Evolutionary conservation across 2,329 filamentous ascomycete species (phyloP), one percentile per base, ranked within the genome.

Genomic region (Penicillium hesseltinei): DNA sequence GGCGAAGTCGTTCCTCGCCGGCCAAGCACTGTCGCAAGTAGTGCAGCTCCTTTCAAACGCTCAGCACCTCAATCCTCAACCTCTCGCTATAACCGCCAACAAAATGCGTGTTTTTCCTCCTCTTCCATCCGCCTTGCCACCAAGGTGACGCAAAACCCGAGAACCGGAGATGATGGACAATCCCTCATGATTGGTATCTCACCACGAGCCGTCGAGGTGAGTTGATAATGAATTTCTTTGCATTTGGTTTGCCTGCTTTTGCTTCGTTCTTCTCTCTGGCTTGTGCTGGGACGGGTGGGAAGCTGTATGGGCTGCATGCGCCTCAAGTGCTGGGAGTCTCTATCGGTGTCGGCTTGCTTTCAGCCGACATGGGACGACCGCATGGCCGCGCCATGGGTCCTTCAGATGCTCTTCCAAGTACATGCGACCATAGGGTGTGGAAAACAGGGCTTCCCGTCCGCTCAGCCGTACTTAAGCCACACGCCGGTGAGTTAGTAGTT

Each of bases 181-280:
- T 84, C 88, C 21, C 91, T 96, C 87, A 79, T 80, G 66, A 82
- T 99, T 25, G 88, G 88, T 53, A 96, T 97, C 60, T 95, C 92
- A 0, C 83, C 90, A 2, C 84, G 92, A 48, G 93, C 93, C 40
- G 88, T 89, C 42, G 85, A 89, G 77, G 90, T 92, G 81, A 49
- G 80, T 71, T 59, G 10, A 62, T 50, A 44, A 46, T 53, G n/a
- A 5, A 35, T 49, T 19, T 53, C 39, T 44, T 51, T 60, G 54
- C 38, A 8, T 21, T 23, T 4, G 6, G n/a, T 51, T 25, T 39
- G 5, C 17, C 42, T 43, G 2, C 23, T 15, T 46, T 46, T 54
- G n/a, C 23, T 25, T 39, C 44, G 11, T 9, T 50, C 35, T 35
- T 25, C 5, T 33, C 33, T 31, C 35, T 46, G 23, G 42, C 31